Evolutionary conservation across 202 grass and related monocot species (phyloP).

Genomic region (Musa balbisiana): DNA sequence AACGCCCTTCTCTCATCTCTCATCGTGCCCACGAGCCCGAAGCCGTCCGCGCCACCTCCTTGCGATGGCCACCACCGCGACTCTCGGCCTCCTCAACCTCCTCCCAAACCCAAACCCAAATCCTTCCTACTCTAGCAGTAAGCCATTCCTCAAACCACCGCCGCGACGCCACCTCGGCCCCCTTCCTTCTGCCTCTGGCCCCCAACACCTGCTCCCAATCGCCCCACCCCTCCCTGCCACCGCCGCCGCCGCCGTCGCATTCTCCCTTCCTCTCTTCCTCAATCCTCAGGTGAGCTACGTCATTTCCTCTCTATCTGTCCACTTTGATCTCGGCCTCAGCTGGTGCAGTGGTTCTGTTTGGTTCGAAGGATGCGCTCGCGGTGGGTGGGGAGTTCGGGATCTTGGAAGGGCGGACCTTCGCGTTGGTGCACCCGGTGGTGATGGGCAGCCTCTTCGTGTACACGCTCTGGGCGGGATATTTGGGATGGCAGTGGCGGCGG

Average conservation of each 20-base stretch:
- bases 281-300: not conserved
- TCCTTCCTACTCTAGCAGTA: not conserved
- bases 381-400: conserved; percentile 73
- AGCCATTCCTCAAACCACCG: not conserved
- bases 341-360: not conserved
- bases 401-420: conserved; percentile 63
- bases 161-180: not conserved
- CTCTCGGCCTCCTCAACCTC: not conserved
- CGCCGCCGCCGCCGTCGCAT: not conserved
- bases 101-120: not conserved
- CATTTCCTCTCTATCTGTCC: not conserved
- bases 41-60: not conserved
- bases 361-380: conserved; percentile 43
- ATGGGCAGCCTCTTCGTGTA: conserved; percentile 82
- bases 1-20: not conserved
- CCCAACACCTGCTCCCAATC: not conserved
- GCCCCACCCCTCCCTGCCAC: too few relatives aligned
- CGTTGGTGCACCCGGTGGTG: conserved; percentile 63
- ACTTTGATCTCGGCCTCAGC: not conserved
- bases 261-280: conserved; percentile 7
- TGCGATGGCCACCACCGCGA: conserved; percentile 5
- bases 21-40: not conserved
- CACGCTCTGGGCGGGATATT: conserved; percentile 88
- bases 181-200: not conserved
- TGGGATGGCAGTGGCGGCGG: conserved; percentile 94